Base-by-base conservation (phyloP, 1,139 yeast species). In the Blastobotrys buckinghamii region DNA sequence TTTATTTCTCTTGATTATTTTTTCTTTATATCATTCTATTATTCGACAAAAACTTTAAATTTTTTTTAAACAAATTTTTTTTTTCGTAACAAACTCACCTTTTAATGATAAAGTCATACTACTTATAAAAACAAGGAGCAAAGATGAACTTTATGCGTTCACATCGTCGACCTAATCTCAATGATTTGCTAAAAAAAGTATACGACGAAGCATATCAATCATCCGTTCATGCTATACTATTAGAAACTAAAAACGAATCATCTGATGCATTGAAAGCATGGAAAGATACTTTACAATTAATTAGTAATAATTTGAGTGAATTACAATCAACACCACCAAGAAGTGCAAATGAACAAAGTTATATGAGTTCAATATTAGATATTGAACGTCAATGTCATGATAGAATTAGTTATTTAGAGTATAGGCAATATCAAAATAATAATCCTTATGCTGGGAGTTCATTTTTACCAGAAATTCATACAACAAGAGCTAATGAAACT, bases 151-250 rank as follows among this genome's bases (percentile, higher is more conserved):
- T 44, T 37, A 36, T 44, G 39, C 41, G 47, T 22, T 37, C 47
- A 26, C 24, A 22, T 22, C 47, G 47, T 16, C 47, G 47, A 12
- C 32, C n/a, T 20, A 42, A 33, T 29, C 43, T 48, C 8, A 57
- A 55, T 50, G 58, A 60, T 37, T 52, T 57, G 22, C 59, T 68
- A 42, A 69, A 66, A 52, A 52, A 55, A 38, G 58, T 65, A 15
- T 67, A 68, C 53, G 68, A 68, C 43, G 71, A 65, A 37, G 69
- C 70, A 15, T 67, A 68, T 52, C 64, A 66, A 55, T 54, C 62
- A 38, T 63, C 69, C 8, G 59, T 68, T 22, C 67, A 67, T 51
- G 61, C 69, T 26, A 65, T 67, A 13, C 59, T 67, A 32, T 55
- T 64, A 39, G 72, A 68, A 47, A 59, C 66, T 24, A 54, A 62